phyloP scores from a whole-genome alignment of 208 protist species.

The Crithidia sp. region DNA sequence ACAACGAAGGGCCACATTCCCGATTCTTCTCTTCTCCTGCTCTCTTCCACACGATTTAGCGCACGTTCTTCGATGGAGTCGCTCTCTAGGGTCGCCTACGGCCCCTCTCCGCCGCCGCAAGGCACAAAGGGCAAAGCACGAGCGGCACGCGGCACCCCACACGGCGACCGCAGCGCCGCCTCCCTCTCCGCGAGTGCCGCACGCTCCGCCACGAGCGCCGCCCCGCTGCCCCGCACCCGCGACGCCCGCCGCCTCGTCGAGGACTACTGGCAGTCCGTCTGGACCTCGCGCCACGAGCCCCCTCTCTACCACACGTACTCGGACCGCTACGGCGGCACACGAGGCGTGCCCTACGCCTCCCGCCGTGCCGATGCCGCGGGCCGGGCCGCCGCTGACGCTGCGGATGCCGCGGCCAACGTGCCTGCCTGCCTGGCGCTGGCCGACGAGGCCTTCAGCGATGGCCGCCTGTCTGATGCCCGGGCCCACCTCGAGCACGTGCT shows the following conservation, averaged over 20 bases:
- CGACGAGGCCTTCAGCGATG: slow-evolving; percentile 39
- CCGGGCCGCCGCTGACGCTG: slow-evolving; percentile 19
- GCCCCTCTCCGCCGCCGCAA: slow-evolving; percentile 25
- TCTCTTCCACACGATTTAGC: too few species aligned
- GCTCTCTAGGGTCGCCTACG: slow-evolving; percentile 22
- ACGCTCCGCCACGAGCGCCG: neutral
- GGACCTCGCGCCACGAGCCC: slow-evolving; percentile 52
- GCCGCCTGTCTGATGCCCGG: slow-evolving; percentile 45
- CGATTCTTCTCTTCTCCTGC: too few species aligned
- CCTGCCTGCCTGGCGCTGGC: slow-evolving; percentile 44
- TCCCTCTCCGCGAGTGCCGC: neutral
- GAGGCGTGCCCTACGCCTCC: slow-evolving; percentile 63
- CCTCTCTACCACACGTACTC: slow-evolving; percentile 83
- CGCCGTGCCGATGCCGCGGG: slow-evolving; percentile 40
- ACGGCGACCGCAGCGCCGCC: slow-evolving; percentile 2
- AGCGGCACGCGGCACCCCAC: neutral
- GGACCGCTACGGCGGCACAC: slow-evolving; percentile 69
- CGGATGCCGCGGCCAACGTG: neutral
- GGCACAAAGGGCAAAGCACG: slow-evolving; percentile 10
- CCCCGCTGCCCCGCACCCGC: neutral
- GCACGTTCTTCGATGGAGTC: slow-evolving; percentile 23
- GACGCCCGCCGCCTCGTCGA: slow-evolving; percentile 58
- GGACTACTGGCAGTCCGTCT: slow-evolving; percentile 75
- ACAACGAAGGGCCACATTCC: neutral
- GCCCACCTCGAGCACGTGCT: slow-evolving; percentile 61